Evolutionary conservation across 768 basidiomycete species (phyloP).

Genomic region (Rossbeevera mucosa): DNA sequence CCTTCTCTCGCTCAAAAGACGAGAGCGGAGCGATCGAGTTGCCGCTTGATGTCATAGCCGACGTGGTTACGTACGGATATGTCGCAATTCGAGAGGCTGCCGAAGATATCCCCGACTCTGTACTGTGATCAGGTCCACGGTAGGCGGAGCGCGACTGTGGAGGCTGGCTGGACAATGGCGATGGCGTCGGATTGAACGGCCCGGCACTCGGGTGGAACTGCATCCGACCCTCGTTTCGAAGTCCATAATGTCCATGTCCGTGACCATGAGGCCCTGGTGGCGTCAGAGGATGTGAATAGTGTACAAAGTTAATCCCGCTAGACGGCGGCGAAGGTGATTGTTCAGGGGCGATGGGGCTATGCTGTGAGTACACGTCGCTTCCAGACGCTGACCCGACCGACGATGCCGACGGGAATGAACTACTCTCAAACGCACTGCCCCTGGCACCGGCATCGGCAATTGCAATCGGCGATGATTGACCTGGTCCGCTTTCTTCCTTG

Average conservation of each 20-base stretch:
- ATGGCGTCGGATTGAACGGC: constrained; percentile 41
- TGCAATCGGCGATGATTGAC: constrained; percentile 33
- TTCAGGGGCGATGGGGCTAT: constrained; percentile 37
- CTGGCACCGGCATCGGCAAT: constrained; percentile 47
- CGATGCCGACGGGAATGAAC: constrained; percentile 43
- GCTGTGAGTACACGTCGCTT: constrained; percentile 50
- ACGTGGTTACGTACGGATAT: constrained; percentile 37
- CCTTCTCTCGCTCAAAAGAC: constrained; percentile 55
- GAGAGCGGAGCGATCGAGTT: constrained; percentile 27
- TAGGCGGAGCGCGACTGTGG: constrained; percentile 27
- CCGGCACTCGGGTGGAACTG: constrained; percentile 18
- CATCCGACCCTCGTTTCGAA: constrained; percentile 30
- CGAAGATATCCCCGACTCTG: constrained; percentile 32
- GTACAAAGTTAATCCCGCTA: constrained; percentile 50
- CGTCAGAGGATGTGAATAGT: constrained; percentile 43
- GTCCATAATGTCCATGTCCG: constrained; percentile 10
- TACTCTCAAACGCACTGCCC: constrained; percentile 44
- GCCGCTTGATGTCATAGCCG: constrained; percentile 33
- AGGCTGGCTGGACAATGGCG: constrained; percentile 31
- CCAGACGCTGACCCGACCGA: constrained; percentile 55
- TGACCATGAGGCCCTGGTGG: constrained; percentile 25
- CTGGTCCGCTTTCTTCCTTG: constrained; percentile 25
- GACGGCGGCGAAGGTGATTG: constrained; percentile 70
- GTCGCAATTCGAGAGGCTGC: constrained; percentile 31
- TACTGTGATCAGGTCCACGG: constrained; percentile 30